Evolutionary conservation across 2,329 filamentous ascomycete genomes (phyloP).

Genomic region (Botrytis paeoniae): DNA sequence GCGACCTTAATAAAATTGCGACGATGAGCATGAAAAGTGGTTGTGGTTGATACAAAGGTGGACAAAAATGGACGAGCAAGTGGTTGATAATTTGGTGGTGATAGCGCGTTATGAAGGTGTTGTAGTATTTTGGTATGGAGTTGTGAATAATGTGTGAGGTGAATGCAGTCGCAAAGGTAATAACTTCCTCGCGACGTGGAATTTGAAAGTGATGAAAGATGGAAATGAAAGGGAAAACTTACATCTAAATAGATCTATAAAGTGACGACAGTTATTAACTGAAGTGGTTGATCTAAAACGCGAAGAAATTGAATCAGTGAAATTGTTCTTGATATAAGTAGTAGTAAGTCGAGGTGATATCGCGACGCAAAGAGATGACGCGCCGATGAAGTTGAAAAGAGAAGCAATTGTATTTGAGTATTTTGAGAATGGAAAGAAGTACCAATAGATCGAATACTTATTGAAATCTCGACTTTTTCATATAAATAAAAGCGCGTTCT

Average conservation of each 20-base stretch:
- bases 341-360: neutral
- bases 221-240: conserved; percentile 23
- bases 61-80: neutral
- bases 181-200: conserved; percentile 26
- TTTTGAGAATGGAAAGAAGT: neutral
- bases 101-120: conserved; percentile 17
- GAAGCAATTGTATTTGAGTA: conserved; percentile 10
- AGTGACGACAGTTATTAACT: conserved; percentile 15
- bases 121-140: conserved; percentile 19
- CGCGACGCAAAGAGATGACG: conserved; percentile 8
- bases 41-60: conserved; percentile 18
- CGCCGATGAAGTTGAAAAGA: conserved; percentile 13
- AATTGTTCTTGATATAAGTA: neutral
- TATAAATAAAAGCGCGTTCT: neutral
- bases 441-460: neutral
- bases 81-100: conserved; percentile 1
- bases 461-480: neutral
- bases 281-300: conserved; percentile 27
- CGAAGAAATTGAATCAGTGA: conserved; percentile 24
- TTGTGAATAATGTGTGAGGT: conserved; percentile 10
- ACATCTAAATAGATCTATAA: conserved; percentile 24
- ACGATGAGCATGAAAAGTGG: conserved; percentile 20
- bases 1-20: conserved; percentile 21
- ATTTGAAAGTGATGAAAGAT: conserved; percentile 20
- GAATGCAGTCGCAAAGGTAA: conserved; percentile 30